Evolutionary conservation across 768 basidiomycete species (phyloP), one percentile per base, ranked within the genome.

Genomic region (Naganishia vishniacii): DNA sequence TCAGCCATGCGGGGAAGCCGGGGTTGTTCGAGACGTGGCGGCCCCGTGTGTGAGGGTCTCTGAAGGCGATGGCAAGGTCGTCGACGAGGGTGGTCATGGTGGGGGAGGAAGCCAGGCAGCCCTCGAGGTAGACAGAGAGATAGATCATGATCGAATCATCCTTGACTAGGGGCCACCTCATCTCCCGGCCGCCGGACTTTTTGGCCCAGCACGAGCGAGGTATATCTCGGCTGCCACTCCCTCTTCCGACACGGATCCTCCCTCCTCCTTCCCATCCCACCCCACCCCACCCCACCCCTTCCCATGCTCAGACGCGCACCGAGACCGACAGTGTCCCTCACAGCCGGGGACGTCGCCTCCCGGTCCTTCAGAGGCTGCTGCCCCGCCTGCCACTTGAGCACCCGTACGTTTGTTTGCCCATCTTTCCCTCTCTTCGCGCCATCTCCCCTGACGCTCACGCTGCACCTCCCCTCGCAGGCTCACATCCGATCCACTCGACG

Each of bases 401-500:
- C 59, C n/a, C 48, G 65, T 66, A 20, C 16, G 65, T 65, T 12
- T 16, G 4, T 37, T 48, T 20, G 7, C 16, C 29, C 11, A 12
- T 23, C 26, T 15, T 18, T 2, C 61, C 13, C 11, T 29, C 42
- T 11, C 12, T n/a, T 6, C 5, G 9, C 13, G 26, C 28, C 15
- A 29, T 23, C 59, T 61, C 18, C 42, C 20, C 16, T 6, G 56
- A 11, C 8, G 29, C 31, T 34, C n/a, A 61, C 7, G 25, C 2
- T 9, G 23, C 7, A 7, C 34, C 34, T 15, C 34, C 15, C 23
- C 34, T 16, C 12, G 16, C 42, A 46, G 60, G 65, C 18, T 62
- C 60, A 1, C 65, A 63, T 48, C 45, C 61, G 26, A 59, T 67
- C 3, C 65, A 66, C 37, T 66, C 65, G 2, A 66, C 65, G 1